These are phyloP conservation scores for Alternaria viburni DNA, from an alignment of 2,329 filamentous ascomycete genomes.

Conservation along the genomic window DNA sequence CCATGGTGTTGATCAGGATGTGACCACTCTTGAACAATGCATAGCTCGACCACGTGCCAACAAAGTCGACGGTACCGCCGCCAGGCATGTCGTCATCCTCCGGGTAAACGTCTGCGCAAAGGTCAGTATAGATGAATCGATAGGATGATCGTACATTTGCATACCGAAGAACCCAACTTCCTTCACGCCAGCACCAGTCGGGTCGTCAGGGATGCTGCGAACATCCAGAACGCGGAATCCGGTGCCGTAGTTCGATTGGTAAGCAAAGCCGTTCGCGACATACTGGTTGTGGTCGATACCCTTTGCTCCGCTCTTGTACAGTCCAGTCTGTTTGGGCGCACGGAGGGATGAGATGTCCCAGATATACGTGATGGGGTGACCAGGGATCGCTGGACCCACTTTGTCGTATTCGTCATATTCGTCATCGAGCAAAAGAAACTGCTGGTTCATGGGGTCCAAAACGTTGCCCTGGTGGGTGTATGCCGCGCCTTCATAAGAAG, in stretches of 20 bases:
- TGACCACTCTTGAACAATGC: conserved; percentile 49
- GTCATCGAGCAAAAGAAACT: conserved; percentile 48
- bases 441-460: conserved; percentile 47
- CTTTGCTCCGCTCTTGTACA: conserved; percentile 49
- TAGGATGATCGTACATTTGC: neutral
- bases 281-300: conserved; percentile 59
- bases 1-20: conserved; percentile 51
- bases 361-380: conserved; percentile 49
- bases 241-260: conserved; percentile 54
- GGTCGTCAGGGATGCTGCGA: conserved; percentile 49
- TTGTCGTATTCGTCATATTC: conserved; percentile 50
- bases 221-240: conserved; percentile 53
- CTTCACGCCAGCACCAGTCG: conserved; percentile 50
- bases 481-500: conserved; percentile 62
- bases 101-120: conserved; percentile 47
- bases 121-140: neutral
- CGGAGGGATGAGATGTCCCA: conserved; percentile 47
- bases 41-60: conserved; percentile 54
- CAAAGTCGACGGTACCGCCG: conserved; percentile 51
- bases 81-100: conserved; percentile 50
- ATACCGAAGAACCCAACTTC: conserved; percentile 51
- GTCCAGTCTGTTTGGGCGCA: conserved; percentile 49
- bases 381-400: conserved; percentile 39
- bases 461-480: conserved; percentile 67
- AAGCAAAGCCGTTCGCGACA: conserved; percentile 50